A percentile compares a stretch with the other conserved stretches of the same genome.
phyloP scores from a whole-genome alignment of 768 basidiomycete genomes.

The Pisolithus marmoratus region DNA sequence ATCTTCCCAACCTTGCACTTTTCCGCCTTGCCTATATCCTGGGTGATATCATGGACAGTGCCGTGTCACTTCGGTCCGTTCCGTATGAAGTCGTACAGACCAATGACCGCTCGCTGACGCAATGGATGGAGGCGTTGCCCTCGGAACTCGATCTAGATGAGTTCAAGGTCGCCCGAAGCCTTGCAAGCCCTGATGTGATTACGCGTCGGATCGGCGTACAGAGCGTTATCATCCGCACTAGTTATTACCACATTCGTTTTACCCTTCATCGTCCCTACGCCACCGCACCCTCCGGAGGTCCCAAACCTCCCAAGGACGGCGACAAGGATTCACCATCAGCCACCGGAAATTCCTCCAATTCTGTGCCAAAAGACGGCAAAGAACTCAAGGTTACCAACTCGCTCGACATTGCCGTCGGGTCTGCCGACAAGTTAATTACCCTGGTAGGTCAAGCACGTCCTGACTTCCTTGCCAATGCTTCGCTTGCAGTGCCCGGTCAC shows the following conservation, averaged over 20 bases:
- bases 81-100: conserved; percentile 67
- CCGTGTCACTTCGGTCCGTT: conserved; percentile 74
- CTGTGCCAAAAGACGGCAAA: conserved; percentile 28
- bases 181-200: conserved; percentile 56
- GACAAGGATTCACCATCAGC: conserved; percentile 17
- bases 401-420: conserved; percentile 67
- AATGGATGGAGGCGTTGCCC: conserved; percentile 78
- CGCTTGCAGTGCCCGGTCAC: conserved; percentile 72
- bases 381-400: conserved; percentile 39
- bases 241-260: conserved; percentile 79
- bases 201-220: conserved; percentile 70
- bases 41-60: conserved; percentile 82
- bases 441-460: conserved; percentile 73
- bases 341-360: background rate
- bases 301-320: conserved; percentile 4
- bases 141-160: conserved; percentile 72
- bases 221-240: conserved; percentile 72
- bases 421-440: conserved; percentile 73
- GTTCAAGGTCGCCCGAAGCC: conserved; percentile 63
- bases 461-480: conserved; percentile 65
- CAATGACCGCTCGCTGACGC: conserved; percentile 63
- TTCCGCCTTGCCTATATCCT: conserved; percentile 74
- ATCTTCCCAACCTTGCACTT: conserved; percentile 68
- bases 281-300: conserved; percentile 20
- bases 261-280: conserved; percentile 79